Evolutionary conservation across 371 early-diverging fungal genomes (phyloP).

Genomic region (Mortierella sp.): DNA sequence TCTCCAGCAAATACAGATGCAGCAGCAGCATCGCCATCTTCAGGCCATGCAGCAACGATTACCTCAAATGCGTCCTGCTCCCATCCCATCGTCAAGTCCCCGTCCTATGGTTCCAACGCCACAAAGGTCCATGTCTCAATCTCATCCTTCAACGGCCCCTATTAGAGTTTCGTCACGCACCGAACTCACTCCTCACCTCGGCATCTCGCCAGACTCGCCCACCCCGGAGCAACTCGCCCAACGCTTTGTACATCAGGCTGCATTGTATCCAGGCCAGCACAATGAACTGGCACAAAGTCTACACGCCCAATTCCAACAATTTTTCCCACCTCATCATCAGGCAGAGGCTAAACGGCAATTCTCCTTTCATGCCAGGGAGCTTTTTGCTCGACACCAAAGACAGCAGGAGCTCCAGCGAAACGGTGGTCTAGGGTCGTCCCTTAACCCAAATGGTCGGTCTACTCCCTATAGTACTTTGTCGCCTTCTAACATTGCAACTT

Average conservation of each 20-base stretch:
- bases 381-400: conserved; percentile 46
- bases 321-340: conserved; percentile 45
- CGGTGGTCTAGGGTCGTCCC: conserved; percentile 43
- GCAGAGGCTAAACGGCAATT: conserved; percentile 53
- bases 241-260: conserved; percentile 50
- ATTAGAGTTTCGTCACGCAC: conserved; percentile 13
- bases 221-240: conserved; percentile 55
- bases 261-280: conserved; percentile 48
- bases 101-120: conserved; percentile 6
- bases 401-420: conserved; percentile 42
- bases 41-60: conserved; percentile 17
- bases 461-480: not conserved
- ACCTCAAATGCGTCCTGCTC: conserved; percentile 1
- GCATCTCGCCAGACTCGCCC: conserved; percentile 39
- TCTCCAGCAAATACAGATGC: conserved; percentile 13
- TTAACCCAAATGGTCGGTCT: conserved; percentile 2
- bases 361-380: conserved; percentile 43
- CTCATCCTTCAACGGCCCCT: conserved; percentile 29
- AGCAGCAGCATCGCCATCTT: conserved; percentile 19
- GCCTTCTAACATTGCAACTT: not conserved
- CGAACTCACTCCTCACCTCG: conserved; percentile 35
- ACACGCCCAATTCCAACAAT: conserved; percentile 46
- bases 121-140: conserved; percentile 43
- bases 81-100: conserved; percentile 7
- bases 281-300: conserved; percentile 45